phyloP scores from a whole-genome alignment of 331 rosid species.

The Ulmus americana region DNA sequence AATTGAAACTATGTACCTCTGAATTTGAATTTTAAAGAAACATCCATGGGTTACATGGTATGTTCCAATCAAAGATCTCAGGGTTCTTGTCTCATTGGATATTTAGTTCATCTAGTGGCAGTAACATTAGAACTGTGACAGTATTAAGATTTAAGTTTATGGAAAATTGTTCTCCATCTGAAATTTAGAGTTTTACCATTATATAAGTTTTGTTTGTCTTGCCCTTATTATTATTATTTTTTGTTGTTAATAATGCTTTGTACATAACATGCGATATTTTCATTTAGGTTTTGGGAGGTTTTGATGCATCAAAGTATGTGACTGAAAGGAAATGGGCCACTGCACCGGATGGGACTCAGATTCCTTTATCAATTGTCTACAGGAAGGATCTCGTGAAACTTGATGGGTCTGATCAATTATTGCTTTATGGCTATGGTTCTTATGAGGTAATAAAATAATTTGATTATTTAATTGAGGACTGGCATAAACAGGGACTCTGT shows the following conservation, averaged over 20 bases:
- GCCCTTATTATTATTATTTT: not conserved
- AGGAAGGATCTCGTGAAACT: slow-evolving; percentile 65
- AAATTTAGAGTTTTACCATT: not conserved
- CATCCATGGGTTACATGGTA: no score
- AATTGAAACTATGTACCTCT: no score
- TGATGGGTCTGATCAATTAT: slow-evolving; percentile 77
- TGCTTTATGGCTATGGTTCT: slow-evolving; percentile 85
- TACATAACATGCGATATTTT: not conserved
- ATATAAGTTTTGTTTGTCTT: slow-evolving; percentile 1
- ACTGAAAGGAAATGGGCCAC: slow-evolving; percentile 78
- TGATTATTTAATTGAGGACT: slow-evolving; percentile 14
- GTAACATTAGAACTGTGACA: not conserved
- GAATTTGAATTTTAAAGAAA: no score
- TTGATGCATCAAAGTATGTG: slow-evolving; percentile 55
- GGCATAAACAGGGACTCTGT: not conserved
- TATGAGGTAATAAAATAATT: slow-evolving; percentile 56
- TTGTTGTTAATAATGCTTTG: slow-evolving; percentile 5
- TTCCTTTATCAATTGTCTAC: slow-evolving; percentile 79
- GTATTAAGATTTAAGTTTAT: not conserved
- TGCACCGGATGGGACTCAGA: slow-evolving; percentile 62
- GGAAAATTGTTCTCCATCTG: not conserved
- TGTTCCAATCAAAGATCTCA: no score
- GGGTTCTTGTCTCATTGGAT: no score
- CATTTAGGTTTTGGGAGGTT: slow-evolving; percentile 73
- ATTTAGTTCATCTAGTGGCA: not conserved